Base-by-base conservation (phyloP, 176 grass and related monocot genomes). In the Triticum timopheevii region DNA sequence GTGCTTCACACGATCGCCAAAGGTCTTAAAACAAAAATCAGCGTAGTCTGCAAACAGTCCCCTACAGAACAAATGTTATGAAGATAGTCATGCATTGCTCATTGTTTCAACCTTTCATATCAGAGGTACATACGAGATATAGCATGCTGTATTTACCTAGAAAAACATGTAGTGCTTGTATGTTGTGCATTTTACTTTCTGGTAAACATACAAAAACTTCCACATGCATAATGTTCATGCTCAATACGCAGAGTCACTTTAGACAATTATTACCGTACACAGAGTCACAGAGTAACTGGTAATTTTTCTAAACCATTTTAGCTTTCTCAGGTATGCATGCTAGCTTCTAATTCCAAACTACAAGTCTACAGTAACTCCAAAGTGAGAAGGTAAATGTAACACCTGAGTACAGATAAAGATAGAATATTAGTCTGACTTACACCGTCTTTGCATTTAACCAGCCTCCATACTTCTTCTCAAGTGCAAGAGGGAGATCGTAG, bases 11-110 rank as follows among this genome's bases (percentile, higher is more conserved):
- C 94, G 92, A 81, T 96, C 63, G 4, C 94, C 91, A 10, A 93
- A 96, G 30, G 86, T 90, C 81, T 88, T 88, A 86, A 96, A 96
- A 83, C 91, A 93, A 31, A 93, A 90, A 16, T 96, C 94, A 49
- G 89, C 82, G 27, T 96, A 96, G 23, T 93, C 81, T 71, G 86
- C 33, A 83, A 89, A 93, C 31, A 93, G 56, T 24, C 90, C 81
- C 73, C 94, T 96, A 42, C 61, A 90, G 67, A 87, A 93, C 9
- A 80, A 47, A 71, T 34, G 11, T 34, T 75, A 81, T 64, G 31
- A 71, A 70, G 34, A 31, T 22, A 36, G 54, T 80, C 8, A 31
- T 15, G 38, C 15, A 23, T 35, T 78, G 58, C 5, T 72, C 49
- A 52, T 6, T 52, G 15, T 11, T 52, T 52, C 49, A 17, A 52